Base-by-base conservation (phyloP, 192 early-diverging fungal species). In the Rhizoclosmatium globosum region DNA sequence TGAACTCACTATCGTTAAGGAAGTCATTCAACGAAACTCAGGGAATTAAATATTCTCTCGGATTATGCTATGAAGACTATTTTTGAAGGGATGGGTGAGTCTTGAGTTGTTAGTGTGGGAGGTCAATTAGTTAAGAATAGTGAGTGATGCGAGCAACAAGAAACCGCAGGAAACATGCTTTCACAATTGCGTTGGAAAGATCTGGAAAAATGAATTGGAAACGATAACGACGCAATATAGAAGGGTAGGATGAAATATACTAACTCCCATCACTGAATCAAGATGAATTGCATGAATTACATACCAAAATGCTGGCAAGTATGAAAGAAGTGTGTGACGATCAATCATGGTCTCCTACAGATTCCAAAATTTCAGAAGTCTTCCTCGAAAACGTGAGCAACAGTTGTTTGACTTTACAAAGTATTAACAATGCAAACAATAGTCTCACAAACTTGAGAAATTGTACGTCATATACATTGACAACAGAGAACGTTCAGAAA, bases 81-180 rank as follows among this genome's bases (percentile, higher is more conserved):
- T 42, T 88, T 88, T 77, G 82, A 64, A 19, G 87, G 87, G 4
- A 83, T 81, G 62, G 83, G 83, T 84, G 61, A 21, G 79, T 15
- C 23, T 21, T 53, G 39, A 19, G 1, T 13, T 58, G 56, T 58
- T 11, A n/a, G 23, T 21, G 11, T 74, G 41, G 6, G 53, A 57
- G n/a, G 53, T 17, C n/a, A 17, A n/a, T n/a, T 57, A 17, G 53
- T n/a, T 57, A n/a, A n/a, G 53, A 57, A 17, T 31, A 31, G 31
- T 31, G 31, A 31, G 31, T 31, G 31, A 31, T 31, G 31, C 31
- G 31, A 31, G 31, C 31, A 31, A 31, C 31, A 31, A 31, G 0
- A 31, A 31, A 31, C 31, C 31, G 31, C 31, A 31, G 31, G 31
- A 31, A 31, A 31, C 31, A 31, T 31, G 31, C 31, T 31, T 31